Percentiles rank a stretch among this genome's conserved stretches.
phyloP scores from a whole-genome alignment of 1,139 yeast species.

The Candida freyschussii region DNA sequence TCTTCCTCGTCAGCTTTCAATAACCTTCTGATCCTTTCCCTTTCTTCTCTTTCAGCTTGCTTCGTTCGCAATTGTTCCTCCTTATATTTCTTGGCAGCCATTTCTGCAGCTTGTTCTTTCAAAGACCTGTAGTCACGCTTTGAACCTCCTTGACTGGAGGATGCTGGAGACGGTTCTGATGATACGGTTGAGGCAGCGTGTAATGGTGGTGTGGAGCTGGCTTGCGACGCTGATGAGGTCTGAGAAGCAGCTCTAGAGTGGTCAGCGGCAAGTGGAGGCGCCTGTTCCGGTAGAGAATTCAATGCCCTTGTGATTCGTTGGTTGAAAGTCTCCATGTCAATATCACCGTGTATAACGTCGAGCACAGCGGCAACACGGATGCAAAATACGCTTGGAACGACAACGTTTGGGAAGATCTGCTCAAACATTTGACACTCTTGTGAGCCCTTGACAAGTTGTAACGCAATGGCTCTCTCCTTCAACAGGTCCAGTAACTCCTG shows the following conservation, averaged over 20 bases:
- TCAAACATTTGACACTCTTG: constrained; percentile 45
- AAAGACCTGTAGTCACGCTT: constrained; percentile 22
- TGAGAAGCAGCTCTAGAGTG: constrained; percentile 1
- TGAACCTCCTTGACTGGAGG: constrained; percentile 6
- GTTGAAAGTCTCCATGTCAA: constrained; percentile 27
- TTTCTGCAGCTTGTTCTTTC: constrained; percentile 36
- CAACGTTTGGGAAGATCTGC: constrained; percentile 44
- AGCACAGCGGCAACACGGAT: constrained; percentile 43
- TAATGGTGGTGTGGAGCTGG: constrained; percentile 2
- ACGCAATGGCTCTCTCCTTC: constrained; percentile 33
- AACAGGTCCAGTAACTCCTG: constrained; percentile 17
- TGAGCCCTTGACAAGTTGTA: constrained; percentile 42
- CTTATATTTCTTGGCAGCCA: constrained; percentile 36
- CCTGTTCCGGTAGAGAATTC: constrained; percentile 7
- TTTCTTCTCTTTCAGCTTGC: constrained; percentile 42
- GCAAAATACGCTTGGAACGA: constrained; percentile 45
- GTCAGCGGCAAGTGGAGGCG: not conserved
- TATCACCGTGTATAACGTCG: constrained; percentile 36
- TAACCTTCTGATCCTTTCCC: constrained; percentile 47
- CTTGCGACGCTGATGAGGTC: constrained; percentile 2
- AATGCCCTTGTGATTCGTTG: constrained; percentile 25
- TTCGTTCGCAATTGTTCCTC: constrained; percentile 36
- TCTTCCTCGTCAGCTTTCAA: constrained; percentile 50
- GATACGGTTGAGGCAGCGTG: not conserved
- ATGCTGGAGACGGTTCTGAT: constrained; percentile 4